These are phyloP conservation scores for Aspergillus cristatus DNA, from an alignment of 495 filamentous ascomycete species.

Conservation along the genomic window DNA sequence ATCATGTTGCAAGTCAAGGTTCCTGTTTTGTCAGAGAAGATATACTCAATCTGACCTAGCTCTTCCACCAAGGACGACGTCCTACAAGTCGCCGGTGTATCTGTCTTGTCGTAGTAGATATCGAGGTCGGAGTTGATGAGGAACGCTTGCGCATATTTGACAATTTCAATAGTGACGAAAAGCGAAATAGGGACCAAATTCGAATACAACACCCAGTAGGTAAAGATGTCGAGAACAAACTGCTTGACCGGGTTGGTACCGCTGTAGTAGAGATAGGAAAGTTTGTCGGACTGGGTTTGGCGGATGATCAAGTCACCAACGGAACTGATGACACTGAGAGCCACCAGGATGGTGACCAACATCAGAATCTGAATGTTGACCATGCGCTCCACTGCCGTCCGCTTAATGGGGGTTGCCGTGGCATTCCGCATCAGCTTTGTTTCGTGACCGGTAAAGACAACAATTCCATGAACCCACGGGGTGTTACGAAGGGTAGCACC, in stretches of 20 bases:
- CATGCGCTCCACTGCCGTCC: conserved; percentile 86
- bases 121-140: conserved; percentile 96
- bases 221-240: conserved; percentile 92
- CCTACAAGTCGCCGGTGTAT: conserved; percentile 91
- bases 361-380: conserved; percentile 91
- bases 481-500: conserved; percentile 95
- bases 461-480: conserved; percentile 93
- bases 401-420: conserved; percentile 94
- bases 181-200: conserved; percentile 94
- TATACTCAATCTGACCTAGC: conserved; percentile 94
- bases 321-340: conserved; percentile 79
- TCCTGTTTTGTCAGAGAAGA: conserved; percentile 98
- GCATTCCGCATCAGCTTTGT: conserved; percentile 99
- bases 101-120: conserved; percentile 93
- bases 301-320: conserved; percentile 82
- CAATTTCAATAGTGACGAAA: conserved; percentile 95
- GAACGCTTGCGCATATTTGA: conserved; percentile 96
- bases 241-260: conserved; percentile 54
- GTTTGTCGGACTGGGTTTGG: conserved; percentile 43
- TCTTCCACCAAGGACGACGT: conserved; percentile 97
- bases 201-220: conserved; percentile 98
- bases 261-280: conserved; percentile 65
- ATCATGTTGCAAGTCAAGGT: conserved; percentile 99
- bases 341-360: conserved; percentile 74
- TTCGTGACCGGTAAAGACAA: conserved; percentile 97